A percentile compares a stretch with the other conserved stretches of the same genome.
These are phyloP conservation scores for Colletotrichum gloeosporioides DNA, from an alignment of 2,329 filamentous ascomycete species.

Conservation along the genomic window DNA sequence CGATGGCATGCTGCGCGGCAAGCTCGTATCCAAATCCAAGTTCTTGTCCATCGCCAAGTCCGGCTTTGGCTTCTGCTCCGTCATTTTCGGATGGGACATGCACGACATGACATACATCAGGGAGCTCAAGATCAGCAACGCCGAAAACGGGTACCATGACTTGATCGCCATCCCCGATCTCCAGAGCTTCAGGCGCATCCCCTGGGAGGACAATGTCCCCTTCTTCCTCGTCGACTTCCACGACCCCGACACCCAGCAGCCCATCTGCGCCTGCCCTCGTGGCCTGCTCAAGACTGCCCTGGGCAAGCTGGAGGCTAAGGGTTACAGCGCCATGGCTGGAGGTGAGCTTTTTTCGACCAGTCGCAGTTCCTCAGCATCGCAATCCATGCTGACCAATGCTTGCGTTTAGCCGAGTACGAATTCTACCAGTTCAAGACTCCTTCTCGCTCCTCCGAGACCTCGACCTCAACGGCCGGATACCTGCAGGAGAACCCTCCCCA, in stretches of 20 bases:
- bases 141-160: conserved; percentile 88
- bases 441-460: conserved; percentile 51
- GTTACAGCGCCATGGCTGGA: conserved; percentile 88
- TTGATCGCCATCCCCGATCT: conserved; percentile 84
- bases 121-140: conserved; percentile 87
- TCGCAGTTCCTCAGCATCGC: background rate
- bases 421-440: conserved; percentile 91
- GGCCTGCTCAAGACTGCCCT: conserved; percentile 74
- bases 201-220: conserved; percentile 87
- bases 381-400: background rate
- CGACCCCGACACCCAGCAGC: conserved; percentile 77
- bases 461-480: conserved; percentile 75
- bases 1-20: conserved; percentile 86
- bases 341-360: conserved; percentile 57
- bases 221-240: conserved; percentile 86
- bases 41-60: conserved; percentile 82
- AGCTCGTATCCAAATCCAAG: conserved; percentile 91
- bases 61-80: conserved; percentile 93
- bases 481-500: conserved; percentile 75
- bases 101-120: conserved; percentile 89
- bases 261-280: conserved; percentile 79
- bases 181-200: conserved; percentile 79
- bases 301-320: conserved; percentile 69
- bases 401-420: conserved; percentile 81
- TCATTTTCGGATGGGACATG: conserved; percentile 97